These are phyloP conservation scores for Lachancea mirantina DNA, from an alignment of 805 yeast species.

Conservation along the genomic window DNA sequence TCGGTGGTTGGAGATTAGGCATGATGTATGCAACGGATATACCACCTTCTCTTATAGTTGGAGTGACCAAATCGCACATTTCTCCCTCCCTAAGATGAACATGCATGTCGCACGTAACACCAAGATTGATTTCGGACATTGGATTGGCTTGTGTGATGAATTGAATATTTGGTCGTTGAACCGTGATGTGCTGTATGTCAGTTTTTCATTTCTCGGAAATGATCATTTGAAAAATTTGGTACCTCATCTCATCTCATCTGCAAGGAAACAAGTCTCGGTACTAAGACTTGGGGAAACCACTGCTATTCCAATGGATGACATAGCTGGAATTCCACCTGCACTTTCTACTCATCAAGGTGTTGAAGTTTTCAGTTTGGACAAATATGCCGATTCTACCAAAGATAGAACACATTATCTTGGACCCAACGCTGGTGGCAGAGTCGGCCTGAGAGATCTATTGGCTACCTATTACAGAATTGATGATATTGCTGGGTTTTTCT, in stretches of 20 bases:
- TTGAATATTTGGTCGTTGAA: too few relatives aligned
- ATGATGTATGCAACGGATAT: conserved; percentile 84
- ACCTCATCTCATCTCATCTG: conserved; percentile 7
- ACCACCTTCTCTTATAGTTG: conserved; percentile 88
- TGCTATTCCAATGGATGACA: conserved; percentile 9
- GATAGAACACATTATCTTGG: conserved; percentile 29
- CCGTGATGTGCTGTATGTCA: too few relatives aligned
- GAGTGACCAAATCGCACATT: conserved; percentile 89
- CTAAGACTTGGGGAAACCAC: too few relatives aligned
- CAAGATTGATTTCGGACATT: conserved; percentile 36
- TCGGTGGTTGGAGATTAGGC: conserved; percentile 95
- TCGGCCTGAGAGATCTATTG: conserved; percentile 32
- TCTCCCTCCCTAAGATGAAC: conserved; percentile 92
- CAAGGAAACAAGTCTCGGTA: too few relatives aligned
- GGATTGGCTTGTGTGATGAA: too few relatives aligned
- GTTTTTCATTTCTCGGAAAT: conserved; percentile 1
- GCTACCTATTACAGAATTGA: conserved; percentile 49
- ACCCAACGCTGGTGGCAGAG: conserved; percentile 13
- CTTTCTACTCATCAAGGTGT: conserved; percentile 72
- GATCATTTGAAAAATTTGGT: conserved; percentile 1
- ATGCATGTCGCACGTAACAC: conserved; percentile 84
- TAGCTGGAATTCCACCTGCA: conserved; percentile 50
- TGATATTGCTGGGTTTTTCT: conserved; percentile 38
- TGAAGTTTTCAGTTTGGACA: conserved; percentile 42
- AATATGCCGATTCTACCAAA: conserved; percentile 27